These are phyloP conservation scores for Ogataea saltuana DNA, from an alignment of 805 yeast species.

Conservation along the genomic window DNA sequence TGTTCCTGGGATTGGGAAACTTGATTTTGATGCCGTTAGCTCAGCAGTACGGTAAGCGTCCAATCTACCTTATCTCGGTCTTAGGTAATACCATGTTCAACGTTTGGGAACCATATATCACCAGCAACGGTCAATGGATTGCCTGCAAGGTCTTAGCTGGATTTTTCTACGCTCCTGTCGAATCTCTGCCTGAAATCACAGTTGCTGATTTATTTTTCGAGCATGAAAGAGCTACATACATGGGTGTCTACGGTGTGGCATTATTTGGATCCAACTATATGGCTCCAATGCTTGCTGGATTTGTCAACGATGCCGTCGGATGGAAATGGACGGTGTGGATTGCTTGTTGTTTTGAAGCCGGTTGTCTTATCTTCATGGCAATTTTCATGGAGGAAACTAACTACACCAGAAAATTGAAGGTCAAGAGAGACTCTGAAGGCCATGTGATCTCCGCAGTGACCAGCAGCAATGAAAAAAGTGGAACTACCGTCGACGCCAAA, in stretches of 20 bases:
- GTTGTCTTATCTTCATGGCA: constrained; percentile 39
- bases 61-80: constrained; percentile 36
- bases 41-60: constrained; percentile 41
- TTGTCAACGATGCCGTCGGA: constrained; percentile 48
- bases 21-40: constrained; percentile 41
- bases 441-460: constrained; percentile 25
- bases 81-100: constrained; percentile 33
- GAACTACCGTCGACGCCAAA: constrained; percentile 9
- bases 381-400: constrained; percentile 58
- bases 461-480: constrained; percentile 20
- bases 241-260: constrained; percentile 54
- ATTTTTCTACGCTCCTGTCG: constrained; percentile 40
- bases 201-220: constrained; percentile 52
- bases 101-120: constrained; percentile 38
- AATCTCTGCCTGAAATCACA: constrained; percentile 50
- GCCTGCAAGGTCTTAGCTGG: constrained; percentile 35
- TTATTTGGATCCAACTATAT: constrained; percentile 54
- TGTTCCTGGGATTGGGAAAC: constrained; percentile 43
- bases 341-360: constrained; percentile 49
- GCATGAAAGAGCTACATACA: constrained; percentile 50
- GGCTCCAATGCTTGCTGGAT: constrained; percentile 63
- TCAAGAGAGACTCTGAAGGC: constrained; percentile 28
- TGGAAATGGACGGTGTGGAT: constrained; percentile 56
- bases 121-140: constrained; percentile 35
- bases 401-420: constrained; percentile 38